Evolutionary conservation across 345 rosid species (phyloP), one percentile per base, ranked within the genome.

Genomic region (Gossypium australe): DNA sequence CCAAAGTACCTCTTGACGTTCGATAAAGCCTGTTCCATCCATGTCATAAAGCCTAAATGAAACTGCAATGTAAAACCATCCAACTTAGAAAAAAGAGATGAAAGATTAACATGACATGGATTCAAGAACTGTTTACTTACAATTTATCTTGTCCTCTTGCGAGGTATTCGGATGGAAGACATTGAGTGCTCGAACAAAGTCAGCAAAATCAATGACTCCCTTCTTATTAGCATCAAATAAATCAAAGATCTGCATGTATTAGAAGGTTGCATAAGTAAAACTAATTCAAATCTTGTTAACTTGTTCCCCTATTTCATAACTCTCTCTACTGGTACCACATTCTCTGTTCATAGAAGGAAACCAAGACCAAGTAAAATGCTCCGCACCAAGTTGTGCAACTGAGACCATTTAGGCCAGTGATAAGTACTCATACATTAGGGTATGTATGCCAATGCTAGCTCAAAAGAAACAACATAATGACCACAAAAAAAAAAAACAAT

Each of bases 121-220:
- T 10, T 56, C 65, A 55, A 65, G 25, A 73, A 67, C 24, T 14
- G 34, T 72, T 38, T 72, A 86, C 99, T 87, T 86, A 96, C 99
- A 96, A 66, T 86, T 90, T 27, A 92, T 86, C 84, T 96, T 96
- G 60, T 86, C 94, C 78, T 96, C 97, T 77, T 81, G 84, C n/a
- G 97, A 75, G 62, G 84, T 87, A 85, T 93, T 93, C 14, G 97
- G 99, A 78, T 93, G 99, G 81, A 96, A 96, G 73, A 96, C 98
- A 80, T 83, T 87, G 61, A 96, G 94, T 64, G 97, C 86, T 80
- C 95, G 84, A 13, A 93, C 99, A 82, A 96, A 96, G 82, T 96
- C 99, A 24, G 95, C 89, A 75, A 96, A 96, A 79, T 96, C 98
- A 55, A 96, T 92, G 63, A 87, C 90, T 76, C 97, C 99, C 82